Percentiles rank a stretch among this genome's conserved stretches.
Conservation (phyloP, 768 basidiomycete genomes). For the Russula dissimulans region DNA sequence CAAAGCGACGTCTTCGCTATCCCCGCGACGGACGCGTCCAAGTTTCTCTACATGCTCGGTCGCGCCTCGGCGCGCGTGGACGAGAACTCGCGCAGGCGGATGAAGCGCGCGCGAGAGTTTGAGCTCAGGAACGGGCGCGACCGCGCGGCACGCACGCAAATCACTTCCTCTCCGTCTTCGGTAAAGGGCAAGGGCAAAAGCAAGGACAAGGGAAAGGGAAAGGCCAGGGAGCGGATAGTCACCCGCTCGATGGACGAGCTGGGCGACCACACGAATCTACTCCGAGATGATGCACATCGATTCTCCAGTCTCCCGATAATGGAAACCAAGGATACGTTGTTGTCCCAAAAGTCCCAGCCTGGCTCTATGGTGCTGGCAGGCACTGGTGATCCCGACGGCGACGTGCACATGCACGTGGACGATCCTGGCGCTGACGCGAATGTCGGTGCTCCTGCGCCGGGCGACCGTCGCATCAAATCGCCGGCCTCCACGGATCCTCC, state of each 20-base stretch:
- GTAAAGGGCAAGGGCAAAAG: not conserved
- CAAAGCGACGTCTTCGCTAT: not conserved
- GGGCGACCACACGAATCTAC: not conserved
- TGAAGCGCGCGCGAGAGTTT: not conserved
- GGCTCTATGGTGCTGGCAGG: not conserved
- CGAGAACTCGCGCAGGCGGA: conserved; percentile 13
- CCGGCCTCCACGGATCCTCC: not conserved
- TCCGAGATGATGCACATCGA: not conserved
- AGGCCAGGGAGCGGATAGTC: no score
- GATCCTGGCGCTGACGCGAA: not conserved
- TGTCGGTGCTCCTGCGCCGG: not conserved
- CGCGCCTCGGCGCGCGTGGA: conserved; percentile 12
- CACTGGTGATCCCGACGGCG: not conserved
- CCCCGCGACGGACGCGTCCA: conserved; percentile 1
- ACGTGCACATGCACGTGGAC: not conserved
- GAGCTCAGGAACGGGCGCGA: not conserved
- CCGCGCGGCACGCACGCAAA: not conserved
- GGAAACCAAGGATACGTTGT: not conserved
- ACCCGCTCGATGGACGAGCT: not conserved
- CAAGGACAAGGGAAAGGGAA: no score
- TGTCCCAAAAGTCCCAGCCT: not conserved
- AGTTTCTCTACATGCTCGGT: conserved; percentile 10
- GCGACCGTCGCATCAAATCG: not conserved
- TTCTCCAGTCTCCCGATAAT: conserved; percentile 10
- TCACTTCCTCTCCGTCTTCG: not conserved